Evolutionary conservation across 2,329 filamentous ascomycete species (phyloP).

Genomic region (Colletotrichum sublineola): DNA sequence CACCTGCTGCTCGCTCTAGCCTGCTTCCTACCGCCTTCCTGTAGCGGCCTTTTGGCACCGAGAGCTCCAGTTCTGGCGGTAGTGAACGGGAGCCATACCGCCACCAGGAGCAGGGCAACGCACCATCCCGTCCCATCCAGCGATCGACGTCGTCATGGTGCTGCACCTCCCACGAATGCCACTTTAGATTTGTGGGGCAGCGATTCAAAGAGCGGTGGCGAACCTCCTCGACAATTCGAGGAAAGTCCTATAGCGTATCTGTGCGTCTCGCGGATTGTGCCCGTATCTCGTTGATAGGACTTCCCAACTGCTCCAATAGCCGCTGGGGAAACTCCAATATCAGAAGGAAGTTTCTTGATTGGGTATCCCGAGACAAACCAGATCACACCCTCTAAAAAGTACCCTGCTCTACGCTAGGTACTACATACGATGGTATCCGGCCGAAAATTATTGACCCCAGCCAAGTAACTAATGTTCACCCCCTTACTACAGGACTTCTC

Average conservation of each 20-base stretch:
- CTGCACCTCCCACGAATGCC: slow-evolving; percentile 17
- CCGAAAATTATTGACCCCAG: no score
- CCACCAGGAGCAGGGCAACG: slow-evolving; percentile 23
- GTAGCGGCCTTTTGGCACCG: neutral
- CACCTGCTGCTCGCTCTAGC: neutral
- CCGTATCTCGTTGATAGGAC: neutral
- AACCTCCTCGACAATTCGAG: slow-evolving; percentile 19
- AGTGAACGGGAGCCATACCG: slow-evolving; percentile 9
- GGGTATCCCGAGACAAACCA: neutral
- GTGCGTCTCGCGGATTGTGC: slow-evolving; percentile 1
- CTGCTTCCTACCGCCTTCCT: neutral
- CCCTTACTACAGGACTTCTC: no score
- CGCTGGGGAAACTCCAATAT: neutral
- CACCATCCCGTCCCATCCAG: neutral
- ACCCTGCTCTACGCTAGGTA: neutral
- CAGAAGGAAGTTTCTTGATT: neutral
- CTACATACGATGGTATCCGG: neutral
- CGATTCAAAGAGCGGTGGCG: slow-evolving; percentile 28
- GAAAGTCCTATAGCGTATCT: slow-evolving; percentile 1
- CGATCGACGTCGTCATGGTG: slow-evolving; percentile 32
- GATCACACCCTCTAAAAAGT: neutral
- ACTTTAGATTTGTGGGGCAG: slow-evolving; percentile 29
- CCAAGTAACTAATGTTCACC: no score
- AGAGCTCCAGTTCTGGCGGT: neutral
- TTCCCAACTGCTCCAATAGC: slow-evolving; percentile 6